Evolutionary conservation across 305 asterid species (phyloP), one percentile per base, ranked within the genome.

Genomic region (Ajuga reptans): DNA sequence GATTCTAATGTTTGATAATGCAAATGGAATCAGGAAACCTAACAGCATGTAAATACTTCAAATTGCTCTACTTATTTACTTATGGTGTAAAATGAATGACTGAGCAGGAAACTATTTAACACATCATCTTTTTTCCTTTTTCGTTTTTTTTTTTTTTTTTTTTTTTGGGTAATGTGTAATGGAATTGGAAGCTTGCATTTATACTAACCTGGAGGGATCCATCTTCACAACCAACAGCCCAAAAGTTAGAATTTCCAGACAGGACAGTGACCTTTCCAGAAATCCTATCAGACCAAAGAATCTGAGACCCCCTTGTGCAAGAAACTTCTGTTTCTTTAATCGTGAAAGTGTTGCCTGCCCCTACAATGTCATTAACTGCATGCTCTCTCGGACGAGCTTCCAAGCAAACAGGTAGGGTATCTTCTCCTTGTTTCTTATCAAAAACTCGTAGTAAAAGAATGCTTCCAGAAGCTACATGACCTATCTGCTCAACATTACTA

Each of bases 181-280:
- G 31, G 17, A 67, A 60, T n/a, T 31, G 45, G 15, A 18, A 17
- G 1, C 9, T 27, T 24, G 14, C 67, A 59, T 61, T 64, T 36
- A 61, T 9, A 76, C 84, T 73, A 79, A 89, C 99, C 96, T 93
- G 99, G 63, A 93, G 80, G 14, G 90, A 86, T 76, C 99, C 99
- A 80, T 90, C 99, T 76, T 93, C 96, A 83, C 92, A 89, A 10
- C 99, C 97, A 54, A 88, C 95, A 37, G 93, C 97, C 99, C 99
- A 93, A 72, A 93, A 93, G 84, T 93, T 90, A 46, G 87, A 80
- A 86, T 93, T 93, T 66, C 99, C 99, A 78, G 97, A 93, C 84
- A 90, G 81, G 71, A 89, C 97, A 10, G 95, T 87, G 51, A 90
- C 96, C 78, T 85, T 89, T 29, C 95, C 99, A 36, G 88, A 87